Base-by-base conservation (phyloP, 2,329 filamentous ascomycete genomes). In the Fusarium sterilihyphosum region DNA sequence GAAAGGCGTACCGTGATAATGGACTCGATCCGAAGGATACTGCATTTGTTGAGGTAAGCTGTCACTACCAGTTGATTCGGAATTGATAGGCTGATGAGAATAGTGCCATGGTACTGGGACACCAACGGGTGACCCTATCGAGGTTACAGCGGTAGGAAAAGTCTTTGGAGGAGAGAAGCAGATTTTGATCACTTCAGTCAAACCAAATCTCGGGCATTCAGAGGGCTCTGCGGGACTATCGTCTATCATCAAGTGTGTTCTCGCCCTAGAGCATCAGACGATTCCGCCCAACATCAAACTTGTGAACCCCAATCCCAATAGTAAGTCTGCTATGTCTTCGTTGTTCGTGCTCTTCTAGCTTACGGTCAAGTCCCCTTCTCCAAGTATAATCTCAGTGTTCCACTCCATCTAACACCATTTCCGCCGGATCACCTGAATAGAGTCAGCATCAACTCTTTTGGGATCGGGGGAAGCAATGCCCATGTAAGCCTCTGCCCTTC, bases 141-240 rank as follows among this genome's bases (percentile, higher is more conserved):
- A 76, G 24, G 16, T 65, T 0, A 58, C 61, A 2, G 73, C 73
- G 0, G 64, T 70, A 8, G 64, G 64, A 1, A 57, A 43, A 2
- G 67, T 70, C 4, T 70, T 70, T 47, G 67, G 57, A 2, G 50
- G 50, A 0, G 33, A 43, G 3, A 33, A 61, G 46, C 3, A 22
- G 0, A 16, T 52, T 35, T 46, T 26, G 5, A 35, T 68, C 50
- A 44, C 57, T 5, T 41, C 64, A n/a, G 53, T 86, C 9, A 87
- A 87, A 52, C 83, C 85, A 0, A 76, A 86, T 46, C 82, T 87
- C 20, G 78, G 80, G 3, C 80, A 81, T 37, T 58, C 71, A 0
- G 79, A 80, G 35, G 76, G 72, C 3, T 73, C 74, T 2, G 73
- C 72, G 0, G 80, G 80, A 0, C 37, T 81, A 2, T 73, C 76